phyloP scores from a whole-genome alignment of 306 rosid species.

The Psophocarpus tetragonolobus region DNA sequence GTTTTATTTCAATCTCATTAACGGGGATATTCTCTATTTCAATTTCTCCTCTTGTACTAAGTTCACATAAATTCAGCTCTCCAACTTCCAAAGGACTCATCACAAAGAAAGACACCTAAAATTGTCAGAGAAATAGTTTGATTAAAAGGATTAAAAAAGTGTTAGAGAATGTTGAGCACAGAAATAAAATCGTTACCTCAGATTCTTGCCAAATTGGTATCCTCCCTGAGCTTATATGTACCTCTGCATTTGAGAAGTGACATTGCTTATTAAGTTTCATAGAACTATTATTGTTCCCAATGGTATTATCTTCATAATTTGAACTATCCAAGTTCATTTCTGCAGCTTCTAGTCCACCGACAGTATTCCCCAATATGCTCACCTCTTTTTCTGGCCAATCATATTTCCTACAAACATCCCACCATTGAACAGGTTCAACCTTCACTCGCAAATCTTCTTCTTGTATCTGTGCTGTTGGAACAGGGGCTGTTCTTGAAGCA shows the following conservation, averaged over 20 bases:
- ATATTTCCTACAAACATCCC: conserved; percentile 92
- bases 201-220: conserved; percentile 87
- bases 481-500: conserved; percentile 50
- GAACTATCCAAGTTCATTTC: conserved; percentile 55
- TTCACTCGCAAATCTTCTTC: conserved; percentile 86
- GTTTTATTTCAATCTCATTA: conserved; percentile 74
- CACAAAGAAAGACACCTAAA: conserved; percentile 72
- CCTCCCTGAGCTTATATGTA: conserved; percentile 80
- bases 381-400: conserved; percentile 93
- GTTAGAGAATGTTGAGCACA: conserved; percentile 17
- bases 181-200: conserved; percentile 58
- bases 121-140: conserved; percentile 25
- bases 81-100: conserved; percentile 54
- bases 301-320: conserved; percentile 50
- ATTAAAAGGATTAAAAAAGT: conserved; percentile 33
- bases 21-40: conserved; percentile 74
- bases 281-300: conserved; percentile 48
- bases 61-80: conserved; percentile 42
- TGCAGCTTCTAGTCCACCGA: conserved; percentile 47
- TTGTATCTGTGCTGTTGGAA: conserved; percentile 62
- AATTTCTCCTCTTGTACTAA: conserved; percentile 62
- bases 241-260: conserved; percentile 89
- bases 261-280: conserved; percentile 50
- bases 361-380: conserved; percentile 49
- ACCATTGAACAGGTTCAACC: conserved; percentile 95